Evolutionary conservation across 2,329 filamentous ascomycete species (phyloP), one percentile per base, ranked within the genome.

Genomic region (Stemphylium vesicarium): DNA sequence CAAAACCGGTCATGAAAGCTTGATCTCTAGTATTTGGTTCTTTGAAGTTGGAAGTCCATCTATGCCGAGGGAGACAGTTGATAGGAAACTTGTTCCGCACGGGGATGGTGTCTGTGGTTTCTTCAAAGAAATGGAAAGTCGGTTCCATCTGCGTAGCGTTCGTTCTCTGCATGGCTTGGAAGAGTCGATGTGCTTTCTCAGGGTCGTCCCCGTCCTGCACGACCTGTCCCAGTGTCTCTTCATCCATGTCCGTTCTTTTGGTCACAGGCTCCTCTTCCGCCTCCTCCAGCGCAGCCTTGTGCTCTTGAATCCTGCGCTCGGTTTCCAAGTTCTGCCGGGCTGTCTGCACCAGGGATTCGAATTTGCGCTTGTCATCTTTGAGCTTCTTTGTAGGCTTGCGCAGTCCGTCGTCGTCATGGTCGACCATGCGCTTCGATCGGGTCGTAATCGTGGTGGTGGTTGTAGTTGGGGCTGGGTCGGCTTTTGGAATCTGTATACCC

Each of bases 131-230:
- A 46, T 81, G 79, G 77, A 84, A 89, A 4, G 74, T 72, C 46
- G 79, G 78, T n/a, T 82, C 78, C 13, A 76, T 70, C 16, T 82
- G 76, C 36, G 84, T 77, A 24, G 84, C 84, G 66, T 88, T 85
- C 2, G 85, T 89, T 62, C 86, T 80, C 57, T 80, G 77, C 62
- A 89, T 80, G 33, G 86, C 86, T 57, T 80, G 76, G 55, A 82
- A 76, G 26, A 88, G 73, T 59, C 82, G 82, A 53, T 79, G 74
- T 5, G 79, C 70, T 26, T 73, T 77, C 8, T 96, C 80, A 80
- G 96, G 59, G 88, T 91, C 26, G 84, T 97, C 24, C 84, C 97
- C 64, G 86, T 94, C 66, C 87, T 91, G 42, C 4, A 73, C 57
- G 10, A 63, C 60, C 48, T 63, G 60, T 4, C 62, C 64, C 13